Evolutionary conservation across 2,329 filamentous ascomycete species (phyloP).

Genomic region (Xylariaceae sp.): DNA sequence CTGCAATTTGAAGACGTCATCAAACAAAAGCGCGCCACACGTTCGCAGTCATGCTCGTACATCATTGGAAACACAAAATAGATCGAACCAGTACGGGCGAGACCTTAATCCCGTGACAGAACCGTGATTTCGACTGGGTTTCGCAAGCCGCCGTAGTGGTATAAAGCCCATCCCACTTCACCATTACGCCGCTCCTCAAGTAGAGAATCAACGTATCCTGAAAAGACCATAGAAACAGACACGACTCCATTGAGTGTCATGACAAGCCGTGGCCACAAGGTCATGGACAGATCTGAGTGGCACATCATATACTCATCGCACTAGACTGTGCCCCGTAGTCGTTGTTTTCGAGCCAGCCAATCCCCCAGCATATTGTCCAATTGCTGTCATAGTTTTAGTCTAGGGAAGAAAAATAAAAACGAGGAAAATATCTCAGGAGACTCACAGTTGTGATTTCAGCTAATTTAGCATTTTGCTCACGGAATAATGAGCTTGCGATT

Average conservation of each 20-base stretch:
- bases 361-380: slow-evolving; percentile 82
- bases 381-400: slow-evolving; percentile 46
- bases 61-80: slow-evolving; percentile 16
- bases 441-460: slow-evolving; percentile 77
- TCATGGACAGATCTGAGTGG: not conserved
- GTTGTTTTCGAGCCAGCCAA: slow-evolving; percentile 70
- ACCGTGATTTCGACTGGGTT: slow-evolving; percentile 9
- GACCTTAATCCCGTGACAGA: slow-evolving; percentile 8
- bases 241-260: not conserved
- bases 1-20: slow-evolving; percentile 1
- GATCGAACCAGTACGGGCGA: slow-evolving; percentile 10
- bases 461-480: slow-evolving; percentile 79
- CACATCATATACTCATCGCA: not conserved
- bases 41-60: slow-evolving; percentile 11
- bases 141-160: slow-evolving; percentile 14
- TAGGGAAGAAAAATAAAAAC: slow-evolving; percentile 12
- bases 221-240: slow-evolving; percentile 12
- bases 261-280: not conserved
- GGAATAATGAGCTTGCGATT: slow-evolving; percentile 73
- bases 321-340: slow-evolving; percentile 17
- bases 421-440: slow-evolving; percentile 11
- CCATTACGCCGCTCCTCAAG: slow-evolving; percentile 18
- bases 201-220: slow-evolving; percentile 7
- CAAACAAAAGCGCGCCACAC: slow-evolving; percentile 5
- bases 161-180: slow-evolving; percentile 17